These are phyloP conservation scores for Pseudozyma tsukubaensis DNA, from an alignment of 1,284 basidiomycete genomes.

Conservation along the genomic window DNA sequence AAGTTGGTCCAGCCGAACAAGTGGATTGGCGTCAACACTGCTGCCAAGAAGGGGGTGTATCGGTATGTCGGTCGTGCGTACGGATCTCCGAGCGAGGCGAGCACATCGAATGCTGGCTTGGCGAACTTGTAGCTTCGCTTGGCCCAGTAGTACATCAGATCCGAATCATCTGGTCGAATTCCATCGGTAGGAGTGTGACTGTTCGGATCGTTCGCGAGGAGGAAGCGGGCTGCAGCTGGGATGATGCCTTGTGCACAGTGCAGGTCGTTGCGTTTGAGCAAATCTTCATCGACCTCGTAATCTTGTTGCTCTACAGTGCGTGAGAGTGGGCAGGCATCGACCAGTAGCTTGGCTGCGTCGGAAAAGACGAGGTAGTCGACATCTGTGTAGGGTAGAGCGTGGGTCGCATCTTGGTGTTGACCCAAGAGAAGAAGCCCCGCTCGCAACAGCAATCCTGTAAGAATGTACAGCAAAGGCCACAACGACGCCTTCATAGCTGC, in stretches of 20 bases:
- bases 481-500: conserved; percentile 28
- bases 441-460: conserved; percentile 75
- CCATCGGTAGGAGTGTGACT: conserved; percentile 30
- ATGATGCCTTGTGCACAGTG: conserved; percentile 59
- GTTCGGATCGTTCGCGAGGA: conserved; percentile 69
- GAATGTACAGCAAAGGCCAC: conserved; percentile 45
- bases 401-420: conserved; percentile 85
- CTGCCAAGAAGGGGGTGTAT: conserved; percentile 91
- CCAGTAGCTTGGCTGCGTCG: conserved; percentile 77
- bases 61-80: conserved; percentile 94
- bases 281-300: conserved; percentile 52
- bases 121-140: conserved; percentile 41
- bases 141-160: conserved; percentile 43
- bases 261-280: conserved; percentile 39
- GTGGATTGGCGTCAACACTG: conserved; percentile 83
- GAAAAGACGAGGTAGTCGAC: conserved; percentile 96
- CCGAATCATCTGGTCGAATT: conserved; percentile 32
- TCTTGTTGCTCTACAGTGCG: conserved; percentile 35
- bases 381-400: conserved; percentile 93
- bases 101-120: conserved; percentile 47
- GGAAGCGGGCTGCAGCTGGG: conserved; percentile 71
- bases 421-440: conserved; percentile 82
- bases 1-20: conserved; percentile 67
- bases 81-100: conserved; percentile 75
- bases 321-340: conserved; percentile 55